Percentiles rank a stretch among this genome's conserved stretches.
Conservation (phyloP, 2,329 filamentous ascomycete species). For the Triangularia verruculosa region DNA sequence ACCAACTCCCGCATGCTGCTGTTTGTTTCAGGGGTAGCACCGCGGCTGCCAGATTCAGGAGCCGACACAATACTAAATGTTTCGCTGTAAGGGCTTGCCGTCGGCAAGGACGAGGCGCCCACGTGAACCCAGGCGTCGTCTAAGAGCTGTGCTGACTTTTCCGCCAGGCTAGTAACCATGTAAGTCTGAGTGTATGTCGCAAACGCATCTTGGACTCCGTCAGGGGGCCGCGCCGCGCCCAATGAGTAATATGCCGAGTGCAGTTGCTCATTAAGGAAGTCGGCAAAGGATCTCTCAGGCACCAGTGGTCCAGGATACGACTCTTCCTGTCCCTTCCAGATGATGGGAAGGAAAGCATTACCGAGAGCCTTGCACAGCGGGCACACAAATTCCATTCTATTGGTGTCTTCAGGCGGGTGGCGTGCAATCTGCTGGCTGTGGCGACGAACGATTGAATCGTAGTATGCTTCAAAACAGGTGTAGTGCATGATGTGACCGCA, state of each 20-base stretch:
- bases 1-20: conserved; percentile 52
- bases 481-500: conserved; percentile 99
- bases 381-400: conserved; percentile 86
- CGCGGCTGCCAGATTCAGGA: conserved; percentile 26
- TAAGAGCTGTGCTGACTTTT: conserved; percentile 35
- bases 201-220: conserved; percentile 37
- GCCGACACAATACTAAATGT: conserved; percentile 40
- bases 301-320: conserved; percentile 72
- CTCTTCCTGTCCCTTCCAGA: conserved; percentile 92
- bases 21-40: conserved; percentile 30
- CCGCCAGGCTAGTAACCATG: conserved; percentile 41
- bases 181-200: conserved; percentile 38
- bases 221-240: conserved; percentile 34
- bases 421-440: conserved; percentile 91
- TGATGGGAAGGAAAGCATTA: conserved; percentile 89
- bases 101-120: conserved; percentile 32
- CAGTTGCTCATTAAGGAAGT: conserved; percentile 65
- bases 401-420: conserved; percentile 81
- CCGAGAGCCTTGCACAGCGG: conserved; percentile 95
- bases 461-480: conserved; percentile 89
- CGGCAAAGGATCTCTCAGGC: conserved; percentile 56
- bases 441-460: conserved; percentile 75
- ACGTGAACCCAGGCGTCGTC: conserved; percentile 45
- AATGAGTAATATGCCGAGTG: conserved; percentile 42
- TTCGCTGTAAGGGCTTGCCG: conserved; percentile 43